Percentiles rank a stretch among this genome's conserved stretches.
Conservation (phyloP, 257 asterid genomes). For the Solanum virginianum region DNA sequence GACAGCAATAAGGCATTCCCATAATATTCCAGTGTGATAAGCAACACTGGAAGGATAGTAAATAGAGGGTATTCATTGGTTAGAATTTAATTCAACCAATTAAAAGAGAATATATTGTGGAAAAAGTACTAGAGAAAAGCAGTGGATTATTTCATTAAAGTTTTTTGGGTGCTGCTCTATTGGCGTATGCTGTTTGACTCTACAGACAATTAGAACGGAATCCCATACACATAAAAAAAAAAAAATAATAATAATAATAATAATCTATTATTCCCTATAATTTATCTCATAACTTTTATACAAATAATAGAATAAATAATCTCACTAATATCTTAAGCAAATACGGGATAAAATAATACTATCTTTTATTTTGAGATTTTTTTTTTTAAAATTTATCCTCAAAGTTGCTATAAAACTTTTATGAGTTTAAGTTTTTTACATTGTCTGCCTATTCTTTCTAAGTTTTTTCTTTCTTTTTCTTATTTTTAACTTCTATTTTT, state of each 20-base stretch:
- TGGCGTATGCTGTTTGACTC: neutral
- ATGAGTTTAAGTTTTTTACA: no score
- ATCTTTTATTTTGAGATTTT: no score
- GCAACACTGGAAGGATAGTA: constrained; percentile 8
- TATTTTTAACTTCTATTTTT: no score
- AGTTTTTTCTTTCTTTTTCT: no score
- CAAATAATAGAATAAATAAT: no score
- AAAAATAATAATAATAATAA: neutral
- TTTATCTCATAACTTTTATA: no score
- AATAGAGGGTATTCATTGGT: constrained; percentile 1
- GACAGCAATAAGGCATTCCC: neutral
- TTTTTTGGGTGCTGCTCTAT: neutral
- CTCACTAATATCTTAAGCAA: no score
- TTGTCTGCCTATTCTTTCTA: no score
- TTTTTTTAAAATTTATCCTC: no score
- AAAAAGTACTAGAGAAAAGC: neutral
- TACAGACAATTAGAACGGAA: neutral
- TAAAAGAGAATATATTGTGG: neutral
- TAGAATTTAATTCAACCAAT: neutral
- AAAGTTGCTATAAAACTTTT: no score
- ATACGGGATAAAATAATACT: no score
- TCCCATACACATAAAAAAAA: neutral
- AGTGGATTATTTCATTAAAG: neutral
- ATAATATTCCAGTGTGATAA: constrained; percentile 18
- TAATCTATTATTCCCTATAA: neutral